A percentile compares a stretch with the other conserved stretches of the same genome.
Evolutionary conservation across 2,329 filamentous ascomycete genomes (phyloP).

Genomic region (Colletotrichum navitas): DNA sequence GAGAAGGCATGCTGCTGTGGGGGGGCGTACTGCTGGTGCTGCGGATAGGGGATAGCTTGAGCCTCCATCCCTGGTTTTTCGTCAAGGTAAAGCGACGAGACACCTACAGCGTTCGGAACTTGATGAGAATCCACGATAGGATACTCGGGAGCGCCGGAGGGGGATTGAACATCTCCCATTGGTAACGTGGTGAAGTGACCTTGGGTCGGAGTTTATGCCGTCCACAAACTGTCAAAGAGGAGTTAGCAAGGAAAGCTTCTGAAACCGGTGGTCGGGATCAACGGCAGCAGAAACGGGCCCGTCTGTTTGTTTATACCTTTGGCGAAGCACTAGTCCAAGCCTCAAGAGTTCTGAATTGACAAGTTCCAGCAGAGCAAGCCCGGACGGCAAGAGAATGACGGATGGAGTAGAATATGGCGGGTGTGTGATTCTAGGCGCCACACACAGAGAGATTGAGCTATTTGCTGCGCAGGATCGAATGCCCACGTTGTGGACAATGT

Average conservation of each 20-base stretch:
- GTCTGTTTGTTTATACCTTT: slow-evolving; percentile 39
- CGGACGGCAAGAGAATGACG: slow-evolving; percentile 17
- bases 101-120: slow-evolving; percentile 30
- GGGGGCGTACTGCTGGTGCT: slow-evolving; percentile 47
- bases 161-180: slow-evolving; percentile 53
- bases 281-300: slow-evolving; percentile 23
- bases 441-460: slow-evolving; percentile 42
- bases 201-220: slow-evolving; percentile 31
- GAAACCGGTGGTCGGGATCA: slow-evolving; percentile 10
- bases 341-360: slow-evolving; percentile 19
- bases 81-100: slow-evolving; percentile 22
- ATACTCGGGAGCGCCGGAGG: slow-evolving; percentile 43
- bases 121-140: slow-evolving; percentile 42
- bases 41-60: slow-evolving; percentile 43
- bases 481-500: slow-evolving; percentile 40
- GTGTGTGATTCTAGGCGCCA: slow-evolving; percentile 37
- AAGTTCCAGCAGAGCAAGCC: slow-evolving; percentile 23
- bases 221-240: slow-evolving; percentile 29
- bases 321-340: slow-evolving; percentile 32
- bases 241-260: slow-evolving; percentile 16
- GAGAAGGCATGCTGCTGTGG: slow-evolving; percentile 57
- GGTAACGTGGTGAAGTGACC: slow-evolving; percentile 34
- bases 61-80: slow-evolving; percentile 30
- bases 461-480: slow-evolving; percentile 40
- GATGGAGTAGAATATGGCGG: slow-evolving; percentile 32